Conservation (phyloP, 176 grass and related monocot species). For the Tillandsia fasciculata region DNA sequence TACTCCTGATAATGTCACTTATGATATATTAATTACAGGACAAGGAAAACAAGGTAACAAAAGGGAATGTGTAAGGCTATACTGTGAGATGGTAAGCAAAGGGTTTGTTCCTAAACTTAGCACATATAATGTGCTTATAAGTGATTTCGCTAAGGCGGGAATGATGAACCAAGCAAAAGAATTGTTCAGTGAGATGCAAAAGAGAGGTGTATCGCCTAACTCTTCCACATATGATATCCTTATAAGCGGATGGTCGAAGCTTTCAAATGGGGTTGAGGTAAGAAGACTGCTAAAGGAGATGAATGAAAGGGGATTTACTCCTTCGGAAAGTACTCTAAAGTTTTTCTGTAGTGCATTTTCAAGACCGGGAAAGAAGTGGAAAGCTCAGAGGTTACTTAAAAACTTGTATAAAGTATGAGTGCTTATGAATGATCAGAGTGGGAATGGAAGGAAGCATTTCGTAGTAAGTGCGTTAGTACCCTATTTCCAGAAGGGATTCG, state of each 20-base stretch:
- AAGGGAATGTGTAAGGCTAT: constrained; percentile 55
- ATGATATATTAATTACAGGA: constrained; percentile 78
- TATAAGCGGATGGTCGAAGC: constrained; percentile 74
- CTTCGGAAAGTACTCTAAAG: constrained; percentile 50
- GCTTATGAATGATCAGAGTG: too few species aligned
- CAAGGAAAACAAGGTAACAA: constrained; percentile 68
- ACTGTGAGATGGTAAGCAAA: constrained; percentile 79
- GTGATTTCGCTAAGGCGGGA: constrained; percentile 52
- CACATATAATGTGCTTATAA: constrained; percentile 82
- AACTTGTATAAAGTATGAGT: constrained; percentile 41
- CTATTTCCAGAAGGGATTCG: too few species aligned
- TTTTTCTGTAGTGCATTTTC: constrained; percentile 69
- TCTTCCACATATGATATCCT: constrained; percentile 77
- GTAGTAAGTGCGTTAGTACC: too few species aligned
- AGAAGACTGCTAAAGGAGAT: constrained; percentile 73
- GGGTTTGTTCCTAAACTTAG: constrained; percentile 88
- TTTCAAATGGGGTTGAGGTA: constrained; percentile 61
- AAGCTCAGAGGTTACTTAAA: constrained; percentile 49
- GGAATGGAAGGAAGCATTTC: too few species aligned
- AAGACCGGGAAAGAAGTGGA: constrained; percentile 44
- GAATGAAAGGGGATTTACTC: constrained; percentile 62
- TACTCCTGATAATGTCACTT: constrained; percentile 52
- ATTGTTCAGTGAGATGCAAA: constrained; percentile 72
- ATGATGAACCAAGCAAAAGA: constrained; percentile 95
- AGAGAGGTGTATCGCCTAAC: constrained; percentile 49